A percentile compares a stretch with the other conserved stretches of the same genome.
These are phyloP conservation scores for Boletus tomentosulus DNA, from an alignment of 768 basidiomycete species.

Conservation along the genomic window DNA sequence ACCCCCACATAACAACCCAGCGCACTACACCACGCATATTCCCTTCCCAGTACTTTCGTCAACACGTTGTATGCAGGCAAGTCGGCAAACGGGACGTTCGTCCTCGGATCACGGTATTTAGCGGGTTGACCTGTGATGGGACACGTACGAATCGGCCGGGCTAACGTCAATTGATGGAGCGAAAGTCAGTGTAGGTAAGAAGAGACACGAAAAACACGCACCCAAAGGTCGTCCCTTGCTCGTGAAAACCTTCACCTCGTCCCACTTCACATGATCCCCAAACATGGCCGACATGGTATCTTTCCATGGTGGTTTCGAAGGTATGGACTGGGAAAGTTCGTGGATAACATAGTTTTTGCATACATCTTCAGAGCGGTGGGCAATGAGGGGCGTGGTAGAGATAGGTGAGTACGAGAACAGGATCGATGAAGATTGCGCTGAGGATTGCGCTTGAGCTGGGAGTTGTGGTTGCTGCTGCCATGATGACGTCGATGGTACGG, in stretches of 20 bases:
- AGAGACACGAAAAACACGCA: slow-evolving; percentile 28
- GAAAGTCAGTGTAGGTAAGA: no score
- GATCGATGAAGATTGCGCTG: slow-evolving; percentile 1
- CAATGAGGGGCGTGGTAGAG: slow-evolving; percentile 12
- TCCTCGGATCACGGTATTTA: slow-evolving; percentile 74
- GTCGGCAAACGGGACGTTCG: slow-evolving; percentile 76
- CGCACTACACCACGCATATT: slow-evolving; percentile 59
- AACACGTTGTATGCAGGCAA: slow-evolving; percentile 61
- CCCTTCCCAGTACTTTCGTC: slow-evolving; percentile 57
- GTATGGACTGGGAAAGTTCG: slow-evolving; percentile 47
- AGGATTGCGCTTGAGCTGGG: not conserved
- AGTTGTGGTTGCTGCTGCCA: not conserved
- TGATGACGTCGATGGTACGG: not conserved
- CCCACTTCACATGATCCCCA: slow-evolving; percentile 82
- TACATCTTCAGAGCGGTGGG: slow-evolving; percentile 44
- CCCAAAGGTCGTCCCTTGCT: slow-evolving; percentile 63
- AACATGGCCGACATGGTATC: slow-evolving; percentile 82
- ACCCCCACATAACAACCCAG: slow-evolving; percentile 41
- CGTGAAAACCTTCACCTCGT: slow-evolving; percentile 59
- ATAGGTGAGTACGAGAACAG: slow-evolving; percentile 8
- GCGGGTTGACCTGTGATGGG: slow-evolving; percentile 77
- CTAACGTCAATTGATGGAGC: slow-evolving; percentile 32
- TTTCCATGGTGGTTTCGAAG: slow-evolving; percentile 53
- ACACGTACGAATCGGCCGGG: slow-evolving; percentile 62
- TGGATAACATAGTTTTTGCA: slow-evolving; percentile 71